Percentiles rank a stretch among this genome's conserved stretches.
Conservation (phyloP, 2,329 filamentous ascomycete genomes). For the Colletotrichum ledebouriae region DNA sequence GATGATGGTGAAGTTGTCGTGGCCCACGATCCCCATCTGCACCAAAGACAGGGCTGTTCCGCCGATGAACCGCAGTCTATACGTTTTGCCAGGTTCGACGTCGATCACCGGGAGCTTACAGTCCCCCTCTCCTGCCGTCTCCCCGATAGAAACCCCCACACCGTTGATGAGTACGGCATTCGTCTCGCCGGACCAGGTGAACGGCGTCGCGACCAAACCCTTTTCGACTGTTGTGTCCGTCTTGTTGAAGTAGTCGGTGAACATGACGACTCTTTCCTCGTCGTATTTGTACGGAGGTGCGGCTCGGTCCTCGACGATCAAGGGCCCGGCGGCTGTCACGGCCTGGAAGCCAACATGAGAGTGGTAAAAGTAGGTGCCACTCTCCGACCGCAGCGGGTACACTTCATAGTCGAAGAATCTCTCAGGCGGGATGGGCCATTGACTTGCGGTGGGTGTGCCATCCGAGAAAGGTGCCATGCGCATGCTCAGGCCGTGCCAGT, state of each 20-base stretch:
- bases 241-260: conserved; percentile 70
- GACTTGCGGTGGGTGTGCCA: conserved; percentile 69
- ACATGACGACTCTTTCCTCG: conserved; percentile 68
- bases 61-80: conserved; percentile 73
- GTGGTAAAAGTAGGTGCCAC: conserved; percentile 78
- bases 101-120: conserved; percentile 66
- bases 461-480: conserved; percentile 73
- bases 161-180: conserved; percentile 71
- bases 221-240: conserved; percentile 65
- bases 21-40: conserved; percentile 68
- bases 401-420: conserved; percentile 79
- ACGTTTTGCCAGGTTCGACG: conserved; percentile 71
- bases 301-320: conserved; percentile 68
- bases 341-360: conserved; percentile 76
- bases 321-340: conserved; percentile 66
- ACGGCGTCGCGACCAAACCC: conserved; percentile 62
- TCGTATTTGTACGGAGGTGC: conserved; percentile 71
- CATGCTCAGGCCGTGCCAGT: conserved; percentile 77
- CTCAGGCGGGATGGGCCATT: conserved; percentile 74
- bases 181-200: conserved; percentile 71
- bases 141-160: conserved; percentile 49
- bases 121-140: conserved; percentile 44
- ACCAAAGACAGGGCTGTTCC: conserved; percentile 67
- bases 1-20: conserved; percentile 69
- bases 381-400: conserved; percentile 62